Base-by-base conservation (phyloP, 1,139 yeast species). In the Hansenula sp. region DNA sequence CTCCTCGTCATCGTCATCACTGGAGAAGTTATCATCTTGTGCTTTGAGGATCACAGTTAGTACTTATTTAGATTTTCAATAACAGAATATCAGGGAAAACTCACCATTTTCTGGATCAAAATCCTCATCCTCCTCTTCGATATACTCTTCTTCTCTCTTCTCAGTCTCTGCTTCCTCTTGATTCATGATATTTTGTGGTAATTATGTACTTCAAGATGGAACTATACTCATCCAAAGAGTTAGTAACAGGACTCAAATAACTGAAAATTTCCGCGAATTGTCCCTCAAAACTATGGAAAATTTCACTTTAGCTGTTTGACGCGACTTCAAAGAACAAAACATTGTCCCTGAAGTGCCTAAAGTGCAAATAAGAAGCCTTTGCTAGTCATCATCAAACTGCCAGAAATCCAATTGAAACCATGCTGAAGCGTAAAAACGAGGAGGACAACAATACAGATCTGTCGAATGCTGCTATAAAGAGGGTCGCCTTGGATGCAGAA, bases 361-460 rank as follows among this genome's bases (percentile, higher is more conserved):
- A 21, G 8, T 21, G 9, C 25, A 21, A 21, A 5, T 21, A 21
- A 21, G 25, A 9, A 21, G 25, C 25, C 32, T 6, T 29, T 15
- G 32, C 32, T 13, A 13, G 11, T 36, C 27, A 24, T 10, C 15
- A 7, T 8, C 7, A 11, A 25, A n/a, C 15, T 25, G 31, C 30
- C 17, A 8, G 27, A 9, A 11, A 21, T 27, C 9, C n/a, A 9
- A 16, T 12, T 24, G 12, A 11, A 15, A 16, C 41, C 12, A 71
- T 76, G 67, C 70, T 81, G 59, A 85, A 85, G 60, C 74, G 94
- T 48, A 84, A 84, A 68, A 84, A 80, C 65, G 90, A 84, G 51
- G 62, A 56, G 39, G 67, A 59, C 37, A 59, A 47, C 35, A 43
- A 42, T 37, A 47, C 35, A 27, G 65, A 60, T 38, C 60, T 57